Conservation (phyloP, 805 yeast genomes). For the Pichia scutulata region DNA sequence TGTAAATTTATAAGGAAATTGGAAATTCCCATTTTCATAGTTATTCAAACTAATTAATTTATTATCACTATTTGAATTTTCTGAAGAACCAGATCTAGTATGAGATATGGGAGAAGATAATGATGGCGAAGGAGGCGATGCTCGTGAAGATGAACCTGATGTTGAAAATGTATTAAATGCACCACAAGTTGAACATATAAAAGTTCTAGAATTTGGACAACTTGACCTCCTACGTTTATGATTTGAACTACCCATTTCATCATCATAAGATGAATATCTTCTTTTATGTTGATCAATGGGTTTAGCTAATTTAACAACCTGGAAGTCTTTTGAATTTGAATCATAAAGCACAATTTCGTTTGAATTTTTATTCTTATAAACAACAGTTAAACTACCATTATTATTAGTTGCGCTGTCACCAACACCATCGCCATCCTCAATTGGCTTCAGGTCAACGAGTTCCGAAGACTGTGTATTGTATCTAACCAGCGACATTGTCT, state of each 20-base stretch:
- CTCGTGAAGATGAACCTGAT: not conserved
- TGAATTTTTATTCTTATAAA: slow-evolving; percentile 17
- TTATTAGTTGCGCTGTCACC: not conserved
- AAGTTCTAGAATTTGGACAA: slow-evolving; percentile 1
- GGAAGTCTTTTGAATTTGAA: slow-evolving; percentile 21
- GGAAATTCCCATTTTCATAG: not conserved
- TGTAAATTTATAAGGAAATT: slow-evolving; percentile 1
- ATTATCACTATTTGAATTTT: not conserved
- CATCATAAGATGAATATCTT: not conserved
- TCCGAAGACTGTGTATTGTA: slow-evolving; percentile 8
- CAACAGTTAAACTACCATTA: slow-evolving; percentile 2
- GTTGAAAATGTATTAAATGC: slow-evolving; percentile 7
- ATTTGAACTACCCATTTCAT: not conserved
- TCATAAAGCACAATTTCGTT: slow-evolving; percentile 26
- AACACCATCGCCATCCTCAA: slow-evolving; percentile 6
- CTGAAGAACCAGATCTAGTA: not conserved
- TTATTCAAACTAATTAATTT: not conserved
- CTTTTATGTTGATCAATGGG: no score
- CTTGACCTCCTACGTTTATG: not conserved
- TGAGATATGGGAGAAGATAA: not conserved
- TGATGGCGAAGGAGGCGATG: not conserved
- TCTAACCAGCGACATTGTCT: slow-evolving; percentile 17
- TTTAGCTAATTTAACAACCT: slow-evolving; percentile 14
- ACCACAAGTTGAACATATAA: slow-evolving; percentile 25
- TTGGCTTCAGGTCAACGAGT: not conserved